Conservation (phyloP, 2,329 filamentous ascomycete species). For the Alternaria sp. region DNA sequence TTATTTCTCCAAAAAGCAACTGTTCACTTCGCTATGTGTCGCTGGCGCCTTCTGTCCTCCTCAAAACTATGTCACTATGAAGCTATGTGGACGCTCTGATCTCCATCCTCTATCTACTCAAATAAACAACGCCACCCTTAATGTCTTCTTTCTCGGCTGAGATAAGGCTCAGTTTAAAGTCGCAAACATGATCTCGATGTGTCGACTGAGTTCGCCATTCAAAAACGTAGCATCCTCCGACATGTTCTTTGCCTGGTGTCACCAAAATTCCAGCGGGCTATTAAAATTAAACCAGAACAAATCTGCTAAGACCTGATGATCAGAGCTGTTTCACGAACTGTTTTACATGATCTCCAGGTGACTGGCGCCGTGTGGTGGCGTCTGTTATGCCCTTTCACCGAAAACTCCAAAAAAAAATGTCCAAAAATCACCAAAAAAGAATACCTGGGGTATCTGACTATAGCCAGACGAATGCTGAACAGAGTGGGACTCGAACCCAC, state of each 20-base stretch:
- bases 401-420: neutral
- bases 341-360: no score
- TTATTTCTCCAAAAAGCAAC: neutral
- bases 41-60: neutral
- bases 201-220: neutral
- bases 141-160: neutral
- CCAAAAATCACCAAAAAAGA: constrained; percentile 15
- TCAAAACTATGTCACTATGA: neutral
- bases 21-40: neutral
- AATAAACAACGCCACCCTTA: neutral
- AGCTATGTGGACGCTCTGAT: neutral
- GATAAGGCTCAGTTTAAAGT: neutral
- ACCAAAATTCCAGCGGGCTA: neutral
- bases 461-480: constrained; percentile 40
- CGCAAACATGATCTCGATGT: neutral
- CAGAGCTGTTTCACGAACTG: no score
- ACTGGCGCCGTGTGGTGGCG: no score
- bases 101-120: neutral
- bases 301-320: no score
- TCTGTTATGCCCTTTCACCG: neutral
- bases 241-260: neutral
- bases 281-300: no score
- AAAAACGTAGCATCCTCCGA: neutral
- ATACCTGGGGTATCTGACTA: constrained; percentile 22
- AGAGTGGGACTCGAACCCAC: constrained; percentile 50